Percentiles rank a stretch among this genome's conserved stretches.
phyloP scores from a whole-genome alignment of 495 filamentous ascomycete species.

The Neurospora tetrasperma region DNA sequence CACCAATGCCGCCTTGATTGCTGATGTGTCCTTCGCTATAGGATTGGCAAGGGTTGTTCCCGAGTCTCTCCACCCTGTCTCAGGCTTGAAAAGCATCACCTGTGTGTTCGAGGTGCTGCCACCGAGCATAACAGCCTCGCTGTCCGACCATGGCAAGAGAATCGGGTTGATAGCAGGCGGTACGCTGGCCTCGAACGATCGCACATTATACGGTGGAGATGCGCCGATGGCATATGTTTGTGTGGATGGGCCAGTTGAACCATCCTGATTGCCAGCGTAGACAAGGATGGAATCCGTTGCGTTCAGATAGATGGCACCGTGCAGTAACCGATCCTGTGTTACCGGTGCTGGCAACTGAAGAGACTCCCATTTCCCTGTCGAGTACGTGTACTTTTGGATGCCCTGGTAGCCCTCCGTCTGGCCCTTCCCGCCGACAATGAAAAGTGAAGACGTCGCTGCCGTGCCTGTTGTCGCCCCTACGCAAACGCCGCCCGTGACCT shows the following conservation, averaged over 20 bases:
- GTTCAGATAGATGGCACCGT: constrained; percentile 69
- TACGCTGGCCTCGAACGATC: constrained; percentile 42
- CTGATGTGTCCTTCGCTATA: constrained; percentile 41
- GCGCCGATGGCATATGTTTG: constrained; percentile 69
- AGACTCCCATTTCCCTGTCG: constrained; percentile 64
- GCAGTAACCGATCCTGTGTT: constrained; percentile 58
- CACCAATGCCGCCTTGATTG: constrained; percentile 51
- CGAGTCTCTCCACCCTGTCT: constrained; percentile 51
- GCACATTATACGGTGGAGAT: constrained; percentile 45
- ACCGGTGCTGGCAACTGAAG: constrained; percentile 43
- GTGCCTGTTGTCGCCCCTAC: constrained; percentile 55
- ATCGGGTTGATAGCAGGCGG: constrained; percentile 58
- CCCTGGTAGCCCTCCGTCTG: constrained; percentile 52
- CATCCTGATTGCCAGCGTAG: constrained; percentile 65
- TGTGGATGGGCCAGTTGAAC: constrained; percentile 43
- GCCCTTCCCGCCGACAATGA: constrained; percentile 70
- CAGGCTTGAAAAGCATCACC: constrained; percentile 53
- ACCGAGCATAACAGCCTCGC: constrained; percentile 65
- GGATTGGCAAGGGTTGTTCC: constrained; percentile 48
- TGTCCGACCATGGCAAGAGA: constrained; percentile 65
- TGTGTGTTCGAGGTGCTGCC: constrained; percentile 54
- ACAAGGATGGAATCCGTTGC: constrained; percentile 61
- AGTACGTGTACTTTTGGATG: constrained; percentile 76
- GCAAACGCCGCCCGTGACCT: constrained; percentile 67
- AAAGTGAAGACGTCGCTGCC: constrained; percentile 49